These are phyloP conservation scores for Phaffia australis DNA, from an alignment of 768 basidiomycete species.

Conservation along the genomic window DNA sequence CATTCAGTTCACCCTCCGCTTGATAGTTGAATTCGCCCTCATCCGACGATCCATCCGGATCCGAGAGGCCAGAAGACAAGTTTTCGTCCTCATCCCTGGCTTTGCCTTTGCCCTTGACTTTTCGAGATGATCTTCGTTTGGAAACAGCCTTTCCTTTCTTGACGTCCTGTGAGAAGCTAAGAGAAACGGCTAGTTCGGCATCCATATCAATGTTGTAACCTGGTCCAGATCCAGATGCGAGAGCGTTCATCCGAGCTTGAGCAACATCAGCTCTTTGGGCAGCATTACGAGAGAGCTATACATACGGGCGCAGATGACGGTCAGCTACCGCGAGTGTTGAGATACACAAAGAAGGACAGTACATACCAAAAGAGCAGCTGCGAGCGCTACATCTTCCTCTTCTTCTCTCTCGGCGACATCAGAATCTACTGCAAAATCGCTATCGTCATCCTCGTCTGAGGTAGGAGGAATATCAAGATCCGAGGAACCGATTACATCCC, in stretches of 20 bases:
- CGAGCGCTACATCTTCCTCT: neutral
- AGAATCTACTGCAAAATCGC: neutral
- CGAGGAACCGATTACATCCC: too few relatives aligned
- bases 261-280: neutral
- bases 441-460: neutral
- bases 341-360: neutral
- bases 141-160: neutral
- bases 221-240: neutral
- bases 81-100: neutral
- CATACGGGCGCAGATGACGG: neutral
- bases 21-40: neutral
- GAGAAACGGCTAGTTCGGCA: neutral
- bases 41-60: neutral
- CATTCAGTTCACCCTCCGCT: neutral
- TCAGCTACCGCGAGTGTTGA: neutral
- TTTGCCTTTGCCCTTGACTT: neutral
- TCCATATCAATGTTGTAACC: constrained; percentile 12
- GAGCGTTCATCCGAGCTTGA: constrained; percentile 6
- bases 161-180: neutral
- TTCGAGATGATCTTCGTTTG: constrained; percentile 3
- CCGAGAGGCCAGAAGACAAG: neutral
- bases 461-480: too few relatives aligned
- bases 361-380: constrained; percentile 1
- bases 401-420: neutral
- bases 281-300: neutral